Evolutionary conservation across 192 early-diverging fungal species (phyloP), one percentile per base, ranked within the genome.

Genomic region (Backusella mclennaniae): DNA sequence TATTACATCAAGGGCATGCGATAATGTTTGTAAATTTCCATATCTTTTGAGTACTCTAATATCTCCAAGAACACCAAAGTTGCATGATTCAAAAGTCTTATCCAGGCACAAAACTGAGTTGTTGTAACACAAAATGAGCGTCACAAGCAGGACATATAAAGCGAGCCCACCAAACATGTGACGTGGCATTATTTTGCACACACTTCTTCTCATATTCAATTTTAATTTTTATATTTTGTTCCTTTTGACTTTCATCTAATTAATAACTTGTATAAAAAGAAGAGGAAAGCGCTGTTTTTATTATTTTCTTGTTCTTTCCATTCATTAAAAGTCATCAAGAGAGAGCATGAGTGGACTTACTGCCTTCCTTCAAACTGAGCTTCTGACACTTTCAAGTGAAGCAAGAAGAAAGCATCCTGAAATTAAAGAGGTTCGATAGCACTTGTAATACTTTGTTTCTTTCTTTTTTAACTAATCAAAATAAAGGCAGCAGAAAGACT

Each of bases 351-450:
- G 85, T 66, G 83, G 83, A n/a, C 76, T 90, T 19, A 86, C 84
- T 26, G 82, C 84, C 52, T 88, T 86, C 26, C 86, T 99, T 21
- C 88, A 93, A 42, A 88, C 87, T 39, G 97, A 99, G 83, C 91
- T 99, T 44, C 84, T 93, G 67, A 82, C 83, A 31, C 87, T 99
- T 52, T 94, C 96, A 42, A 93, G 86, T 56, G 97, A 99, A 76
- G 93, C 96, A 4, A 85, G 92, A 52, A 87, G 93, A 75, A 97
- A 96, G 77, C 85, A 96, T 84, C 94, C 96, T 21, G 95, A 96
- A 70, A 93, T 99, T n/a, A 98, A 98, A 86, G 97, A 99, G 81
- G 94, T 96, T 82, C 46, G 49, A 75, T 63, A 23, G 56, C 3
- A 63, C 3, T 23, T n/a, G 33, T 52, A 73, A 53, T 46, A n/a